Evolutionary conservation across 108 stramenopile species (phyloP), one percentile per base, ranked within the genome.

Genomic region (Pseudonitzschia delicatissima): DNA sequence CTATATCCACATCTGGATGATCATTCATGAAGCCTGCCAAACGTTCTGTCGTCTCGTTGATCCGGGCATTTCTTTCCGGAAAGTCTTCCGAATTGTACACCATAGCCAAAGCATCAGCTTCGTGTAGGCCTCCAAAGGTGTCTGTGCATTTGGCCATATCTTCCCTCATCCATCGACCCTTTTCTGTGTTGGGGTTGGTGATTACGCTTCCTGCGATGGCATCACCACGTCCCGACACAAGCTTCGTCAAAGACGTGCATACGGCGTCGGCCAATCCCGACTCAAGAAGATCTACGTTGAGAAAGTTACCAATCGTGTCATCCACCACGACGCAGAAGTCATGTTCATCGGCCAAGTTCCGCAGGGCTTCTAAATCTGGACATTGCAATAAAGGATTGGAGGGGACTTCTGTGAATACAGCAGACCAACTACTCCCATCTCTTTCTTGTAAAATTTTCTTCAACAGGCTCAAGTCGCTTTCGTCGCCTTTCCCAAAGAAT

Each of bases 301-400:
- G 64, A 64, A 85, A 89, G 27, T 82, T 84, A n/a, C 82, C 79
- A 69, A 89, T 85, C 7, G 87, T 89, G 62, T 89, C 87, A 60
- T 89, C 87, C 44, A 86, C 82, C 11, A 84, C 71, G 35, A 89
- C 55, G 5, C 50, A 59, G 61, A 89, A 82, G 49, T 77, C 71
- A 48, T 79, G 68, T 59, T 83, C 45, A 50, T 83, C 72, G 6
- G 82, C 84, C 45, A 88, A 67, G 34, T 53, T 59, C 21, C 77
- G 62, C 50, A 88, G 64, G 15, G 47, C 49, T 9, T 68, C 45
- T 71, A 89, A 59, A 47, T 86, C 85, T 1, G 84, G 83, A 68
- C 78, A 71, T 27, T 84, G 77, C 72, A 89, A 58, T 32, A 89
- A 69, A 34, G 88, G 88, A 73, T 89, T 89, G 36, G 79, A 76